phyloP scores from a whole-genome alignment of 495 filamentous ascomycete species.

The Copromyces sp. region DNA sequence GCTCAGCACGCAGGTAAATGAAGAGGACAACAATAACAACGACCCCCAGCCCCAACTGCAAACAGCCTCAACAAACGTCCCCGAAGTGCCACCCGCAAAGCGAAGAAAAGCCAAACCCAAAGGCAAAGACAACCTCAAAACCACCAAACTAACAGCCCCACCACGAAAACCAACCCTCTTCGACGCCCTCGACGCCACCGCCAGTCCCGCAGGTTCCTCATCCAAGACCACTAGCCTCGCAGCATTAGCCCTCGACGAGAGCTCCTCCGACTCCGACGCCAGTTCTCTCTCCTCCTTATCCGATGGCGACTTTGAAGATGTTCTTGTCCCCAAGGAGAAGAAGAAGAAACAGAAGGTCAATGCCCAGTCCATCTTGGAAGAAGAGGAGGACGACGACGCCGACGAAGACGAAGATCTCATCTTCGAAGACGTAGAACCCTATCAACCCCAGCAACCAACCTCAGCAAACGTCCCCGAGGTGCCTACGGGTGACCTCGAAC shows the following conservation, averaged over 20 bases:
- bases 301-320: slow-evolving; percentile 60
- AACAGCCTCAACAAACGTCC: too few relatives aligned
- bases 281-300: slow-evolving; percentile 51
- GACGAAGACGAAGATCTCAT: slow-evolving; percentile 65
- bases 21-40: not conserved
- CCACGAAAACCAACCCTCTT: slow-evolving; percentile 51
- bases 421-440: slow-evolving; percentile 73
- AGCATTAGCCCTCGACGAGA: slow-evolving; percentile 39
- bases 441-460: slow-evolving; percentile 15
- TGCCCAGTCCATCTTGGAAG: not conserved
- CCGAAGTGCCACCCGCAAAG: not conserved
- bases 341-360: slow-evolving; percentile 4
- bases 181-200: slow-evolving; percentile 54
- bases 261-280: slow-evolving; percentile 37
- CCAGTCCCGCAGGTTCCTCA: slow-evolving; percentile 31
- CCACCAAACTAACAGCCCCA: slow-evolving; percentile 9
- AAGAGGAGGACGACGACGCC: slow-evolving; percentile 32
- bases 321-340: slow-evolving; percentile 11
- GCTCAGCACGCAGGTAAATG: slow-evolving; percentile 10
- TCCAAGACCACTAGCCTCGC: slow-evolving; percentile 37
- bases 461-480: slow-evolving; percentile 9
- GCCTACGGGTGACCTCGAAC: slow-evolving; percentile 53
- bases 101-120: not conserved
- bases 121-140: slow-evolving; percentile 6
- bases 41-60: too few relatives aligned